Base-by-base conservation (phyloP, 2,329 filamentous ascomycete genomes). In the Cordyceps fumosorosea region DNA sequence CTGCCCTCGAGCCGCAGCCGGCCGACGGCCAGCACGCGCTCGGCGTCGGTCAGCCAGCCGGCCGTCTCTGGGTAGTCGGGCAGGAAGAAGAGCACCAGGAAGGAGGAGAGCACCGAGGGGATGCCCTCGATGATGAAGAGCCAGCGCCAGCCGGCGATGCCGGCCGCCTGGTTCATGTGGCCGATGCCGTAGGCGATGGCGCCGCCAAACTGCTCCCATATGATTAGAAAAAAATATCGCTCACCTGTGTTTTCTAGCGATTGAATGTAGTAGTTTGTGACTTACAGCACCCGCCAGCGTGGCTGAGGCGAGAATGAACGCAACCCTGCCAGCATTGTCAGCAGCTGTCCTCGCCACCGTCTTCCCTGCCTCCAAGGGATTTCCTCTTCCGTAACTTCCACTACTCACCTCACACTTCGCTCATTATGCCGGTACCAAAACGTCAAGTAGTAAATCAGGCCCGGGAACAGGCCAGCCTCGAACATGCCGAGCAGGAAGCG, bases 341-440 rank as follows among this genome's bases (percentile, higher is more conserved):
- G 34, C 40, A 44, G 29, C 29, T 12, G 40, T 29, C 2, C 18
- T 18, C 24, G 12, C 5, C 12, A 20, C 14, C 26, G 4, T 22
- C 26, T 22, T 18, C 10, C 11, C n/a, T 14, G 2, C 18, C 40
- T 4, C 12, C 40, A n/a, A 18, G 4, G 14, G 5, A 11, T 29
- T 40, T 29, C 18, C 11, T 26, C 8, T 37, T 7, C 3, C n/a
- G 18, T 12, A n/a, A n/a, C n/a, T n/a, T n/a, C n/a, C n/a, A n/a
- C n/a, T n/a, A 56, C 59, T 47, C 59, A 74, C 71, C 74, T 81
- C n/a, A 90, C 74, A 24, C 87, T 88, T 3, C 89, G 81, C 73
- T 92, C 89, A 20, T 84, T 81, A 66, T 85, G 84, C 51, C 82
- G 85, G 72, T 92, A 92, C 81, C 89, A 91, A 64, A 90, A 84